Base-by-base conservation (phyloP, 306 rosid genomes). In the Cucurbita pepo region DNA sequence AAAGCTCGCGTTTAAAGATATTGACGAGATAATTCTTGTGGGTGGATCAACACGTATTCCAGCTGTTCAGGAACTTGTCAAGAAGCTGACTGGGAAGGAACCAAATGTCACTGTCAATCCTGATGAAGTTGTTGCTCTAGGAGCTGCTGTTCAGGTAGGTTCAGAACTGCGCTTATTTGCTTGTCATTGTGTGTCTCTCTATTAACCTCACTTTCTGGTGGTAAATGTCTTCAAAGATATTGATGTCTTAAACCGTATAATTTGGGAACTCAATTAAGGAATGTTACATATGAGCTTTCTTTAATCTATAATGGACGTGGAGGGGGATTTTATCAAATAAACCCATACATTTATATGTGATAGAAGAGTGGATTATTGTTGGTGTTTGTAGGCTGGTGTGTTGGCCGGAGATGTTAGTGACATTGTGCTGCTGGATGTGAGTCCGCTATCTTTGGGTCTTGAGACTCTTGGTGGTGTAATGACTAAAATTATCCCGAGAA, bases 11-110 rank as follows among this genome's bases (percentile, higher is more conserved):
- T 75, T 86, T 38, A 93, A 86, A 59, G 97, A 93, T 82, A 5
- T 93, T 51, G 98, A 93, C 21, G 98, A 93, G 83, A 95, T 92
- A 21, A 89, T 92, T 75, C 96, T 92, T 76, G 97, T 92, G 72
- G 97, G 97, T 56, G 97, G 97, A 30, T 92, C 97, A 41, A 92
- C 97, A 53, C 94, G 97, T 69, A 92, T 89, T 11, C 97, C 97
- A 30, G 95, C 96, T 57, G 96, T 89, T 71, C 97, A 92, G 77
- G 95, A 88, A 81, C 92, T 92, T 54, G 96, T 92, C 6, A 89
- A 85, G 87, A 92, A 92, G 85, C 1, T 89, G 89, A 92, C 84
- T 55, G 90, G 96, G 51, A 92, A 89, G 79, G 97, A 88, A 36
- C 97, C 97, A 15, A 92, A 92, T 77, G 94, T 92, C 73, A 88